These are phyloP conservation scores for Petasospora rhodanensis DNA, from an alignment of 1,139 yeast species.

Conservation along the genomic window DNA sequence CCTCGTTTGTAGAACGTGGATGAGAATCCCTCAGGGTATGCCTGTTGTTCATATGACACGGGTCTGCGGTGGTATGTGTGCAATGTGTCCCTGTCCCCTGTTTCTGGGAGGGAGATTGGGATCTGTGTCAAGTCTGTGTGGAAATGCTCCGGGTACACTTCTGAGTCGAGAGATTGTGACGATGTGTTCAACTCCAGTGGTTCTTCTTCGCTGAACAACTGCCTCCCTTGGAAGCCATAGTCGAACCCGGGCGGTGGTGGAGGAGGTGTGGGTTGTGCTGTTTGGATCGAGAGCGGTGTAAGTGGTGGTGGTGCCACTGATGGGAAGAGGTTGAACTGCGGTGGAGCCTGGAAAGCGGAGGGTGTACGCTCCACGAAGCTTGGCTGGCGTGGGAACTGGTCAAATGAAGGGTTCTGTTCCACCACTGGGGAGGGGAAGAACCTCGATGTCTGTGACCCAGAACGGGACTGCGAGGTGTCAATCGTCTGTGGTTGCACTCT, in stretches of 20 bases:
- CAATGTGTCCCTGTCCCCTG: slow-evolving; percentile 1
- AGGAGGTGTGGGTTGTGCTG: background rate
- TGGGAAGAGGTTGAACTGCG: slow-evolving; percentile 6
- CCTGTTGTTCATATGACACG: slow-evolving; percentile 15
- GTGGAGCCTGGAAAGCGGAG: slow-evolving; percentile 3
- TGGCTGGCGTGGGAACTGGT: slow-evolving; percentile 12
- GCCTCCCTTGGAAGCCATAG: slow-evolving; percentile 1
- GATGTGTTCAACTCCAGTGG: slow-evolving; percentile 1
- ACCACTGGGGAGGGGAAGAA: slow-evolving; percentile 35
- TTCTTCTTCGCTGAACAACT: background rate
- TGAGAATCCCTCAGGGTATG: slow-evolving; percentile 39
- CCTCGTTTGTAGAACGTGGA: slow-evolving; percentile 41
- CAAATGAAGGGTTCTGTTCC: slow-evolving; percentile 24
- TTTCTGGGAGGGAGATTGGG: slow-evolving; percentile 14
- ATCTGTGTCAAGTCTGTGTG: slow-evolving; percentile 7
- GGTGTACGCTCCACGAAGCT: slow-evolving; percentile 7
- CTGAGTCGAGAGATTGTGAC: slow-evolving; percentile 12
- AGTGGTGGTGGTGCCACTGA: background rate
- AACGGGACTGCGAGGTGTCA: slow-evolving; percentile 5
- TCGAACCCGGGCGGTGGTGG: background rate
- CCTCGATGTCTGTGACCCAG: slow-evolving; percentile 29
- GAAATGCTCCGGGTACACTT: slow-evolving; percentile 12
- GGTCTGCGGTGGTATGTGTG: slow-evolving; percentile 7
- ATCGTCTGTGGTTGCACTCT: slow-evolving; percentile 3
- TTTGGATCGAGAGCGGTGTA: background rate